Percentiles rank a stretch among this genome's conserved stretches.
phyloP scores from a whole-genome alignment of 192 early-diverging fungal species.

The Coemansia sp. region DNA sequence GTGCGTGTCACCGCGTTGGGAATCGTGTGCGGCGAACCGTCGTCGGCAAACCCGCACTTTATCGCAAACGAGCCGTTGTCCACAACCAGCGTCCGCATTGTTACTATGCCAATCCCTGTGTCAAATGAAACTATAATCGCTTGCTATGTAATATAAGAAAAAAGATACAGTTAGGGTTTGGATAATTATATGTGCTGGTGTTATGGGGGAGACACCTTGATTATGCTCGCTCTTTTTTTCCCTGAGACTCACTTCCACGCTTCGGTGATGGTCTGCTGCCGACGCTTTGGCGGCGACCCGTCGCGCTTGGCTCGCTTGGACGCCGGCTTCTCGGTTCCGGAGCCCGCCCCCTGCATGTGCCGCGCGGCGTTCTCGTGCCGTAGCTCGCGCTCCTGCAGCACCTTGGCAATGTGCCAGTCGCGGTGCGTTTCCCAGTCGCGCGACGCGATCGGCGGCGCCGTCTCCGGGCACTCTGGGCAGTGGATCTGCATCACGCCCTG shows the following conservation, averaged over 20 bases:
- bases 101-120: no score
- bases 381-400: slow-evolving; percentile 45
- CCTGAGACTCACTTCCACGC: slow-evolving; percentile 37
- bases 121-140: no score
- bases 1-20: slow-evolving; percentile 39
- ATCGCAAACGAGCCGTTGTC: slow-evolving; percentile 71
- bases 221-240: not conserved
- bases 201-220: no score
- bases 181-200: no score
- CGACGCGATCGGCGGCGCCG: slow-evolving; percentile 20
- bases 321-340: slow-evolving; percentile 3
- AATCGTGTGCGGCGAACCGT: slow-evolving; percentile 5
- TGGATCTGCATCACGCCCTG: slow-evolving; percentile 43
- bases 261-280: slow-evolving; percentile 42
- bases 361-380: slow-evolving; percentile 25
- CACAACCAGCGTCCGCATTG: slow-evolving; percentile 55
- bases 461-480: slow-evolving; percentile 33
- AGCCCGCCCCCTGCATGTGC: slow-evolving; percentile 30
- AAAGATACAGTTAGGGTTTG: no score
- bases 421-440: slow-evolving; percentile 44
- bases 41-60: slow-evolving; percentile 56
- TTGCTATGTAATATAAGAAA: no score
- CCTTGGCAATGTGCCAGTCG: slow-evolving; percentile 48
- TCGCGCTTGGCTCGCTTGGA: slow-evolving; percentile 19
- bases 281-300: slow-evolving; percentile 4